Conservation (phyloP, 1,284 basidiomycete genomes). For the Microbotryomycetes sp. region DNA sequence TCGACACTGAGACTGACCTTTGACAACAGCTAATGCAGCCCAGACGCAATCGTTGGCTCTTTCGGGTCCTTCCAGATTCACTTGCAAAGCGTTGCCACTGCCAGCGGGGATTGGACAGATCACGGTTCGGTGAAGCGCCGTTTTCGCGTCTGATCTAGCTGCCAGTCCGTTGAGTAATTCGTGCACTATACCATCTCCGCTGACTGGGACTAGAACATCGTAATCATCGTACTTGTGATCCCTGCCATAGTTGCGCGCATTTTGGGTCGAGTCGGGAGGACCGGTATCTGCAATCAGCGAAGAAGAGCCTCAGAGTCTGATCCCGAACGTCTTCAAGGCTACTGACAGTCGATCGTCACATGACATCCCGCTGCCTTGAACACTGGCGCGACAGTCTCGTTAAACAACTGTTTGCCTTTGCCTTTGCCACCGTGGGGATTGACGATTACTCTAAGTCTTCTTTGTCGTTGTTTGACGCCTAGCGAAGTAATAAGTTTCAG, state of each 20-base stretch:
- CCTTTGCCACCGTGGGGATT: conserved; percentile 86
- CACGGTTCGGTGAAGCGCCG: conserved; percentile 63
- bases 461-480: conserved; percentile 5
- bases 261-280: conserved; percentile 48
- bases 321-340: no score
- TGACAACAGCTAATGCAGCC: conserved; percentile 19
- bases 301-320: not conserved
- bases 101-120: conserved; percentile 84
- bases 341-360: conserved; percentile 58
- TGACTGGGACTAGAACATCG: conserved; percentile 74
- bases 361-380: conserved; percentile 67
- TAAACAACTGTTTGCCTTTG: conserved; percentile 58
- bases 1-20: conserved; percentile 29
- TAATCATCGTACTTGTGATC: conserved; percentile 55
- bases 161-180: conserved; percentile 92
- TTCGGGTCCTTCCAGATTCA: conserved; percentile 62
- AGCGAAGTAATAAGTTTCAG: not conserved
- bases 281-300: conserved; percentile 55
- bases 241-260: conserved; percentile 66
- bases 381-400: conserved; percentile 68
- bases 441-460: conserved; percentile 55
- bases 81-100: conserved; percentile 69
- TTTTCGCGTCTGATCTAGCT: conserved; percentile 58
- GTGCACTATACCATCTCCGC: conserved; percentile 83
- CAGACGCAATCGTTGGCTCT: conserved; percentile 39